Evolutionary conservation across 495 filamentous ascomycete genomes (phyloP), one percentile per base, ranked within the genome.

Genomic region (Mytilinidion resinicola): DNA sequence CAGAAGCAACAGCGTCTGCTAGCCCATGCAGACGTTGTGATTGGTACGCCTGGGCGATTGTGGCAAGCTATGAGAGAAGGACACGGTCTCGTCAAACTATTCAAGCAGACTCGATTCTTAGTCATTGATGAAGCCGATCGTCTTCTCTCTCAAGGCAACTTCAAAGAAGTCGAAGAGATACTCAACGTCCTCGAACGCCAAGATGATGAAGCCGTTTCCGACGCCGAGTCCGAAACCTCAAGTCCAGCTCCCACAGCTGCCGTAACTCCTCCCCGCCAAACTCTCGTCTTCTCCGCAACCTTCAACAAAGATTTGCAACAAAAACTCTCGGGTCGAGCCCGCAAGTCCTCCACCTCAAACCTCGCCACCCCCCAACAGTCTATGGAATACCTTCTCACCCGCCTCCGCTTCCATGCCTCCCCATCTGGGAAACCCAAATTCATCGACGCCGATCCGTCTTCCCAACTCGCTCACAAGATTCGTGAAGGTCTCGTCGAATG

Each of bases 101-200:
- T 96, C 58, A 81, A 80, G 62, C 67, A 75, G 12, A 85, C 96
- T 41, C 78, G 82, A 47, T 96, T 90, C 62, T 76, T 98, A 2
- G 90, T 97, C 0, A 78, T 98, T 4, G 93, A 98, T 65, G 93
- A 98, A 74, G 93, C 95, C 0, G 93, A 98, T 75, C 80, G 95
- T 51, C 77, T 98, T 37, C 75, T 98, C 39, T 93, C 90, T 55
- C 86, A 96, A 67, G 93, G 93, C 3, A 86, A 96, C 67, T 98
- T 95, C 74, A 91, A 96, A 70, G 93, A 98, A 67, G 82, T 91
- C 0, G 85, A 89, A 43, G 85, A 97, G 49, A 90, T 97, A 38
- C 69, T 98, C 11, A 80, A 79, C 53, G 79, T 88, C 0, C 73
- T 98, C 5, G 87, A 95, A 59, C 76, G 82, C 25, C 64, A 76